phyloP scores from a whole-genome alignment of 1,284 basidiomycete species.

The Laetiporus sulphureus region DNA sequence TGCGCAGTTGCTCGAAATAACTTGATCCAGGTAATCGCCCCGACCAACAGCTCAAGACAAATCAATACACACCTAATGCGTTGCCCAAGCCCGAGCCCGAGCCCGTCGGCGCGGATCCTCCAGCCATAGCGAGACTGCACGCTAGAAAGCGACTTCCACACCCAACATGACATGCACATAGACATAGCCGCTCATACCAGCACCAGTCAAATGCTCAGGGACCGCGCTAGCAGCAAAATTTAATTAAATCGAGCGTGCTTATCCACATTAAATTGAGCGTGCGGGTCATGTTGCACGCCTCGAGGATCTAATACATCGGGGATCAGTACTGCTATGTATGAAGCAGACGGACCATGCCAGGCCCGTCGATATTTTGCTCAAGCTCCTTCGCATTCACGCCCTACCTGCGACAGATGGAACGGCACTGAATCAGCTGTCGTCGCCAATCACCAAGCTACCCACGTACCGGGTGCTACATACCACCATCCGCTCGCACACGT shows the following conservation, averaged over 20 bases:
- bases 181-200: constrained; percentile 1
- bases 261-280: background rate
- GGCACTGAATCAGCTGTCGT: background rate
- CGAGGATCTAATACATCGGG: constrained; percentile 6
- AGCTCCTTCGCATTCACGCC: constrained; percentile 2
- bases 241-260: background rate
- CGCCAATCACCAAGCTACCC: too few relatives aligned
- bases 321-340: constrained; percentile 1
- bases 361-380: constrained; percentile 1
- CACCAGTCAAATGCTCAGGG: too few relatives aligned
- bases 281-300: constrained; percentile 4
- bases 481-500: constrained; percentile 7
- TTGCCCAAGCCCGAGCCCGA: too few relatives aligned
- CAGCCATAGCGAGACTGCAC: too few relatives aligned
- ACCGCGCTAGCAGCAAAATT: background rate
- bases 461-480: background rate
- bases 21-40: constrained; percentile 1
- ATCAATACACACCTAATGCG: too few relatives aligned
- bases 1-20: background rate
- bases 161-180: constrained; percentile 4
- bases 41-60: too few relatives aligned
- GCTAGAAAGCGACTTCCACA: background rate
- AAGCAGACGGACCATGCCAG: background rate
- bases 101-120: too few relatives aligned
- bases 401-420: background rate